These are phyloP conservation scores for Carex sylvatica DNA, from an alignment of 202 grass and related monocot genomes.

Conservation along the genomic window DNA sequence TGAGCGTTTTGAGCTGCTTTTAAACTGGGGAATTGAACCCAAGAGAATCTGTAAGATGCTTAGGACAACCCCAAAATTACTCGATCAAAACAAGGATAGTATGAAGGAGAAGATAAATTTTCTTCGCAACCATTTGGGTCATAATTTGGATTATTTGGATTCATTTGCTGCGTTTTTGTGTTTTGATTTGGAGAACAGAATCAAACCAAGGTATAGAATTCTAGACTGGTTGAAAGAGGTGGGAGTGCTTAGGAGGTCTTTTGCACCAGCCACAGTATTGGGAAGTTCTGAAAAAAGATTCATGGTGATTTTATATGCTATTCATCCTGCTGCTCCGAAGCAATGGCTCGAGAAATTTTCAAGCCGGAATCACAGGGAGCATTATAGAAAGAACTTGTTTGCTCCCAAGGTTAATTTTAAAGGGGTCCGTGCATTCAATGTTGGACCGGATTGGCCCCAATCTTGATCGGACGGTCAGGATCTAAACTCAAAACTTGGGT, in stretches of 20 bases:
- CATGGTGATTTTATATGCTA: slow-evolving; percentile 49
- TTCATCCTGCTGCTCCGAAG: slow-evolving; percentile 81
- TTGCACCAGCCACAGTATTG: slow-evolving; percentile 66
- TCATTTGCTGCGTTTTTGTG: slow-evolving; percentile 67
- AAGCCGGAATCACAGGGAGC: slow-evolving; percentile 43
- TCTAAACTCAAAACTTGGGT: no score
- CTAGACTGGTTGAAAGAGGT: slow-evolving; percentile 67
- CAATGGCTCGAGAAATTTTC: slow-evolving; percentile 88
- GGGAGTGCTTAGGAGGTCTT: slow-evolving; percentile 48
- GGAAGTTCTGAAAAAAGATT: slow-evolving; percentile 79
- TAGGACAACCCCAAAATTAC: slow-evolving; percentile 47
- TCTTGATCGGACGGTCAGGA: no score
- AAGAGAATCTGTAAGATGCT: slow-evolving; percentile 65
- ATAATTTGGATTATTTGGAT: slow-evolving; percentile 67
- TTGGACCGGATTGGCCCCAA: no score
- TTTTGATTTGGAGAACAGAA: slow-evolving; percentile 85
- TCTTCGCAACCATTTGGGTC: slow-evolving; percentile 57
- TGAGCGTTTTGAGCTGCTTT: slow-evolving; percentile 59
- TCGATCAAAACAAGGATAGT: slow-evolving; percentile 65
- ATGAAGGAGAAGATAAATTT: slow-evolving; percentile 67
- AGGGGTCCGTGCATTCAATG: no score
- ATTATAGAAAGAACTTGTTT: slow-evolving; percentile 42
- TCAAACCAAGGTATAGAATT: slow-evolving; percentile 73
- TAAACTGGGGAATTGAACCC: slow-evolving; percentile 59
- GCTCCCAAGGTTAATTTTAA: slow-evolving; percentile 16